These are phyloP conservation scores for Penicillium decumbens DNA, from an alignment of 2,329 filamentous ascomycete genomes.

Conservation along the genomic window DNA sequence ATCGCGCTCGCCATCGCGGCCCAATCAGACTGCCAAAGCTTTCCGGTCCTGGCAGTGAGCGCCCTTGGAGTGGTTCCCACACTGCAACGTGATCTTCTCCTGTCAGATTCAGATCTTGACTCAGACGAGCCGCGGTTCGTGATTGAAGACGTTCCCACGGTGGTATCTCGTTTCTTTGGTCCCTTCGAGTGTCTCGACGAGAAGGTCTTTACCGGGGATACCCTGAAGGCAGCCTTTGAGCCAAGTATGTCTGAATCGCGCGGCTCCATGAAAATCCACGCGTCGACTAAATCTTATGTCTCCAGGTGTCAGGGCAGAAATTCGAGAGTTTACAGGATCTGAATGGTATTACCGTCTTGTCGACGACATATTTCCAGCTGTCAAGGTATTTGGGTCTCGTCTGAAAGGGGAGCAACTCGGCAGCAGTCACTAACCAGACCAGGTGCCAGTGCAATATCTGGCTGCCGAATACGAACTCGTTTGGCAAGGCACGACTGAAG, in stretches of 20 bases:
- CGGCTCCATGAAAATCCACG: not conserved
- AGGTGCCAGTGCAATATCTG: conserved; percentile 5
- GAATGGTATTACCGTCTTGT: conserved; percentile 3
- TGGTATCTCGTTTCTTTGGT: conserved; percentile 2
- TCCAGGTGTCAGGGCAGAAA: conserved; percentile 2
- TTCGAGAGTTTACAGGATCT: not conserved
- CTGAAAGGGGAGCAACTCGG: not conserved
- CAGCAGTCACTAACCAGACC: not conserved
- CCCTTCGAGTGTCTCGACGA: conserved; percentile 3
- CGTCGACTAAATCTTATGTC: not conserved
- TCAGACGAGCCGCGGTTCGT: not conserved
- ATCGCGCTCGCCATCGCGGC: conserved; percentile 14
- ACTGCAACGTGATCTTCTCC: not conserved
- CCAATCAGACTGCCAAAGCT: conserved; percentile 11
- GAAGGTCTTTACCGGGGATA: not conserved
- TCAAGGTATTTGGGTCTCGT: not conserved
- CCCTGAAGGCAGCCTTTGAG: conserved; percentile 1
- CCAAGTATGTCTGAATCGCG: not conserved
- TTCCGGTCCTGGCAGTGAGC: conserved; percentile 7
- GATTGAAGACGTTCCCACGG: not conserved
- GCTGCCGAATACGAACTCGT: conserved; percentile 5
- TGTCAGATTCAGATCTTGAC: not conserved
- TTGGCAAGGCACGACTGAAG: not conserved
- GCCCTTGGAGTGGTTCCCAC: conserved; percentile 2
- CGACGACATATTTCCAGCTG: conserved; percentile 4